These are phyloP conservation scores for Eucalyptus sp. DNA, from an alignment of 345 rosid genomes.

Conservation along the genomic window DNA sequence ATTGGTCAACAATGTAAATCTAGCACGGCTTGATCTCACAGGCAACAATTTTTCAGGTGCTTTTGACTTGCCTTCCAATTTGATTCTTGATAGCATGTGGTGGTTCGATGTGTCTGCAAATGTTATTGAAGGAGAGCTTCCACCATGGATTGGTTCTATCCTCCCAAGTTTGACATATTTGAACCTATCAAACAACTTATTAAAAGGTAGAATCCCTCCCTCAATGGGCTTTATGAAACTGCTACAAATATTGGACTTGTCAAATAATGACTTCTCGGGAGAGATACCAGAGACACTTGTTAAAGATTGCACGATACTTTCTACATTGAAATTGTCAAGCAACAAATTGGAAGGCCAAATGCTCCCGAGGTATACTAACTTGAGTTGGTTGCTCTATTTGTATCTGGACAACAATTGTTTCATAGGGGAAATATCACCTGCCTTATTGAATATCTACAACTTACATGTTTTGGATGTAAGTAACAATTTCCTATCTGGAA, in stretches of 20 bases:
- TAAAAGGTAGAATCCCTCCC: conserved; percentile 9
- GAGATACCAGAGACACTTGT: not conserved
- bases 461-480: not conserved
- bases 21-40: not conserved
- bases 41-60: not conserved
- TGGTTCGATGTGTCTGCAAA: conserved; percentile 1
- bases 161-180: not conserved
- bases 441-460: rapidly evolving
- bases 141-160: not conserved
- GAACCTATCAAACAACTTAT: not conserved
- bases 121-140: not conserved
- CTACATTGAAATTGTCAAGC: not conserved
- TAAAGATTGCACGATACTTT: not conserved
- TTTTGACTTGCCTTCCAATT: not conserved
- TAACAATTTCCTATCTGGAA: not conserved
- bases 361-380: not conserved
- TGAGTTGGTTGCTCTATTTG: rapidly evolving
- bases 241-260: not conserved
- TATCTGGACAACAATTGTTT: not conserved
- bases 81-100: rapidly evolving
- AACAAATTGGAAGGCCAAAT: not conserved
- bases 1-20: conserved; percentile 5
- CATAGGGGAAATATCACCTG: rapidly evolving
- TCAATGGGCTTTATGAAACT: not conserved
- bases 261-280: conserved; percentile 3